Base-by-base conservation (phyloP, 345 rosid species). In the Rhodamnia argentea region DNA sequence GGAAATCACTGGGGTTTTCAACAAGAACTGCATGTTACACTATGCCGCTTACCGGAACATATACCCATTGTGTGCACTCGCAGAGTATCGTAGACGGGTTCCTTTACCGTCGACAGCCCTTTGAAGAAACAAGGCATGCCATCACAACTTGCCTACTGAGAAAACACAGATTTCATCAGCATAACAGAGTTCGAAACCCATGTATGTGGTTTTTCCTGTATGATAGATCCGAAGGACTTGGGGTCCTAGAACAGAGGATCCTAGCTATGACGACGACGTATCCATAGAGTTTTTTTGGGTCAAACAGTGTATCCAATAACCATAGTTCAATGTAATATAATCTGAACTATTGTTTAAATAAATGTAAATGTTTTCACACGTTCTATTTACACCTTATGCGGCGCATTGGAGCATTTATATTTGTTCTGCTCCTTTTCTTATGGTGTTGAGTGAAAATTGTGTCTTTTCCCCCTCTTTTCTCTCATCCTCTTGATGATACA, bases 11-110 rank as follows among this genome's bases (percentile, higher is more conserved):
- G 93, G 94, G 27, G 90, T 86, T 12, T 90, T 89, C 89, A 87
- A 86, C 89, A 92, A 88, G 85, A 92, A 91, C 85, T 88, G 91
- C 85, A 88, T 88, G 92, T 59, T 91, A 47, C 94, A 91, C 59
- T 92, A 89, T 70, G 85, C 91, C 60, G 47, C 84, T 37, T 92
- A 92, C 56, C 88, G 90, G 84, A 91, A 90, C 56, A 88, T 87
- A 56, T 92, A 87, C 51, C 93, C 93, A 9, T 26, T 92, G 84
- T 91, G 92, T 92, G 94, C 93, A 62, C 88, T 92, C 1, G 94
- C 91, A 14, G 92, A 92, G 83, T 92, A 89, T 64, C 82, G 85
- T 9, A 85, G 82, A 50, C 81, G 76, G 22, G 87, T 90, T 53
- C 86, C 85, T 20, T 82, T 88, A 76, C 91, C 90, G 2, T 85